Evolutionary conservation across 78 protist species (phyloP).

Genomic region (Dictyostelium purpureum): DNA sequence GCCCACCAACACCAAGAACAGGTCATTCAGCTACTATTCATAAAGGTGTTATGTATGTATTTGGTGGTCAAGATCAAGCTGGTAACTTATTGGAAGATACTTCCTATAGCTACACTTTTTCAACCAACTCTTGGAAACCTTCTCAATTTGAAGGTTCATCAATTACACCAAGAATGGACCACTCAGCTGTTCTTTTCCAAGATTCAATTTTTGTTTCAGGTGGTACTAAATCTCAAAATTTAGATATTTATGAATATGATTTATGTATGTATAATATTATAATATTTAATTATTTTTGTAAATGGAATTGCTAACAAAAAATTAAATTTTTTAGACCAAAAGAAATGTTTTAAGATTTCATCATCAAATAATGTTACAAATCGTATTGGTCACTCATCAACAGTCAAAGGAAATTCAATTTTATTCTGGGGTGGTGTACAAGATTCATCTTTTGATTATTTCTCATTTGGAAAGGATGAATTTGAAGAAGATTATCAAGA

Average conservation of each 20-base stretch:
- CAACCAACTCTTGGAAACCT: slow-evolving; percentile 37
- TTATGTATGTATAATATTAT: slow-evolving; percentile 14
- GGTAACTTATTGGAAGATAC: neutral
- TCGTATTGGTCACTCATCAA: slow-evolving; percentile 28
- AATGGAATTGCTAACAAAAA: neutral
- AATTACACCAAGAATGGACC: slow-evolving; percentile 28
- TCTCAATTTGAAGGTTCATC: neutral
- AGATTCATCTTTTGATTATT: slow-evolving; percentile 50
- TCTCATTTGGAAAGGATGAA: slow-evolving; percentile 71
- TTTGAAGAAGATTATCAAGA: slow-evolving; percentile 54
- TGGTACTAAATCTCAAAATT: slow-evolving; percentile 12
- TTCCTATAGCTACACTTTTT: neutral
- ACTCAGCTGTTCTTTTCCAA: slow-evolving; percentile 56
- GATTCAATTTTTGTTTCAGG: slow-evolving; percentile 61
- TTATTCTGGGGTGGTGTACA: slow-evolving; percentile 36
- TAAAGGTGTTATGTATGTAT: slow-evolving; percentile 47
- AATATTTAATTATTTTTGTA: neutral
- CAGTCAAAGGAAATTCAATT: neutral
- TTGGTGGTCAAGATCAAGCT: slow-evolving; percentile 58
- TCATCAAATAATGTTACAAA: slow-evolving; percentile 17
- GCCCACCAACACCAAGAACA: slow-evolving; percentile 47
- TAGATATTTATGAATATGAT: slow-evolving; percentile 63
- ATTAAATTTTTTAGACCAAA: slow-evolving; percentile 13
- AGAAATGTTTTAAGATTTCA: slow-evolving; percentile 41
- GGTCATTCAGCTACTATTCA: slow-evolving; percentile 49